Conservation (phyloP, 164 flowering plant genomes). For the Magnolia sinica region DNA sequence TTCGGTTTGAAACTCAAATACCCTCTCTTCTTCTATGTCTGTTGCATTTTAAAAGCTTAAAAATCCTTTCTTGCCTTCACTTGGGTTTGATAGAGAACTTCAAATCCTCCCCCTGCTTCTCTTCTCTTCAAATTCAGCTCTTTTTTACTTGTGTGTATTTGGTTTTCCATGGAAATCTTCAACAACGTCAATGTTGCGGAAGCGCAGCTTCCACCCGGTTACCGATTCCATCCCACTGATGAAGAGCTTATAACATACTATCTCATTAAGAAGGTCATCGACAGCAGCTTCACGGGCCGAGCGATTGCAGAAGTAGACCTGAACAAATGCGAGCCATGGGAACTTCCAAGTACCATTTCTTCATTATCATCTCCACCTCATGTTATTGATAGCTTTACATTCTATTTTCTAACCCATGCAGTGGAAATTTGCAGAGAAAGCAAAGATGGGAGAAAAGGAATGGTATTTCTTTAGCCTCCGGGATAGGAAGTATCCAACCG, state of each 20-base stretch:
- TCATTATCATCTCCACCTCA: not conserved
- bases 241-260: conserved; percentile 90
- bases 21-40: not conserved
- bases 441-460: conserved; percentile 94
- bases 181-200: conserved; percentile 30
- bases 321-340: conserved; percentile 99
- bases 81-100: not conserved
- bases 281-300: conserved; percentile 57
- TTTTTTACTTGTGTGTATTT: not conserved
- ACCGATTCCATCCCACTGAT: conserved; percentile 92
- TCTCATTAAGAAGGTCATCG: conserved; percentile 81
- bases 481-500: conserved; percentile 90
- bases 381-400: not conserved
- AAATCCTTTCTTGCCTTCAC: not conserved
- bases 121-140: not conserved
- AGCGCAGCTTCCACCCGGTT: conserved; percentile 78
- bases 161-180: conserved; percentile 28
- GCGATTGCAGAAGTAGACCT: conserved; percentile 96
- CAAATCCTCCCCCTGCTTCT: not conserved
- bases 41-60: no score
- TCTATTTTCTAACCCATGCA: not conserved
- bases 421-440: conserved; percentile 51
- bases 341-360: conserved; percentile 63
- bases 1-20: not conserved
- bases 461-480: conserved; percentile 91